Evolutionary conservation across 768 basidiomycete genomes (phyloP).

Genomic region (Tricholoma bakamatsutake): DNA sequence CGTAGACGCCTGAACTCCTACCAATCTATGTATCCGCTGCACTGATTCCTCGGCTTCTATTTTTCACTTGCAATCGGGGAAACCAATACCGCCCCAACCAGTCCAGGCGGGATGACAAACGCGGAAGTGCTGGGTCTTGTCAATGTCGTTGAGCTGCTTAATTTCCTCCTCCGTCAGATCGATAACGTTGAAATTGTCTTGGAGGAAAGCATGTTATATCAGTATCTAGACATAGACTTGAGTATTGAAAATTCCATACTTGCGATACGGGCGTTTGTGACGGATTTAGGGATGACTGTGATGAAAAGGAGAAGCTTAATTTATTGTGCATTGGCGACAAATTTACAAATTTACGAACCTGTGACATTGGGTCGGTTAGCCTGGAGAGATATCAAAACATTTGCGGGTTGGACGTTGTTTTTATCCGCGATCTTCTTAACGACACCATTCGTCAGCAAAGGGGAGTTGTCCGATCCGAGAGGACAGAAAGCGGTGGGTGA

Average conservation of each 20-base stretch:
- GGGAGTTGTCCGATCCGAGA: slow-evolving; percentile 66
- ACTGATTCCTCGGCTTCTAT: not conserved
- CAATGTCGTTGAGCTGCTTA: slow-evolving; percentile 47
- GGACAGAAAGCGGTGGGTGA: slow-evolving; percentile 75
- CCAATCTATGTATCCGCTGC: not conserved
- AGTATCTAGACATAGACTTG: not conserved
- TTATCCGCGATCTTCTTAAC: slow-evolving; percentile 60
- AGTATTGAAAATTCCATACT: slow-evolving; percentile 23
- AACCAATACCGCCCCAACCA: slow-evolving; percentile 56
- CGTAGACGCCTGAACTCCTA: not conserved
- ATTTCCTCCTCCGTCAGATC: slow-evolving; percentile 61
- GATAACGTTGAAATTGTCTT: slow-evolving; percentile 55
- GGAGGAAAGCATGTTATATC: not conserved
- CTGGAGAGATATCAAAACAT: slow-evolving; percentile 66
- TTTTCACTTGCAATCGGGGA: slow-evolving; percentile 42
- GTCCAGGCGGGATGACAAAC: slow-evolving; percentile 62
- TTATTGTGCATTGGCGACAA: not conserved
- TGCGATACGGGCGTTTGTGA: slow-evolving; percentile 60
- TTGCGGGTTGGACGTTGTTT: slow-evolving; percentile 54
- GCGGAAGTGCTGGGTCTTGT: slow-evolving; percentile 59
- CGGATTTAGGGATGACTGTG: slow-evolving; percentile 69
- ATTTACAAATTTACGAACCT: slow-evolving; percentile 26
- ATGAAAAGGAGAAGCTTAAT: not conserved
- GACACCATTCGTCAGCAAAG: slow-evolving; percentile 53
- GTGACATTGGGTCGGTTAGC: slow-evolving; percentile 58